Evolutionary conservation across 2,329 filamentous ascomycete species (phyloP).

Genomic region (Biscogniauxia sp.): DNA sequence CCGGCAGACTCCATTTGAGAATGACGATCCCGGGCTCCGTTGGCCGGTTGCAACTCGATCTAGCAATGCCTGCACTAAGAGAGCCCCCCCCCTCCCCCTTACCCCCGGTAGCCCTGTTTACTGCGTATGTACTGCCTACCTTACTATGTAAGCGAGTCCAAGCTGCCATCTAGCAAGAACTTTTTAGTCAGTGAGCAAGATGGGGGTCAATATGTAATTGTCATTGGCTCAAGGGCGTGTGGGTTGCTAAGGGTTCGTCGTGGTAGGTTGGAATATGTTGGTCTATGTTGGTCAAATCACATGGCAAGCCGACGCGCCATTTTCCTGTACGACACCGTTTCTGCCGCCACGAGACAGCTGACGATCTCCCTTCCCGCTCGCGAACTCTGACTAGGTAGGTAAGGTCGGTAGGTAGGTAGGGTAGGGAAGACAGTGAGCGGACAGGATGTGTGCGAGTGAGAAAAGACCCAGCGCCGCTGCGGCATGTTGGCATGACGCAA

Average conservation of each 20-base stretch:
- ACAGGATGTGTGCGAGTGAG: background rate
- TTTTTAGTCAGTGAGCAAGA: background rate
- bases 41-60: conserved; percentile 35
- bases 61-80: conserved; percentile 30
- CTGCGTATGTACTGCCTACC: background rate
- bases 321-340: conserved; percentile 32
- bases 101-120: background rate
- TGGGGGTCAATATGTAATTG: background rate
- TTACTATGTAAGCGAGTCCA: background rate
- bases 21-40: conserved; percentile 36
- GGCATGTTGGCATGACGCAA: conserved; percentile 20
- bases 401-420: no score
- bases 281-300: conserved; percentile 28
- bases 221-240: background rate
- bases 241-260: background rate
- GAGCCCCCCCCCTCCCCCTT: no score
- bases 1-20: conserved; percentile 36
- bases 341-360: conserved; percentile 25
- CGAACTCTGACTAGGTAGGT: conserved; percentile 5
- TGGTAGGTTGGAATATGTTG: conserved; percentile 1
- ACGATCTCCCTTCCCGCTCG: conserved; percentile 22
- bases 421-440: no score
- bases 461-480: conserved; percentile 14
- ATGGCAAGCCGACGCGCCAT: conserved; percentile 29
- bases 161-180: background rate